Evolutionary conservation across 2,329 filamentous ascomycete species (phyloP).

Genomic region (Phoma sp.): DNA sequence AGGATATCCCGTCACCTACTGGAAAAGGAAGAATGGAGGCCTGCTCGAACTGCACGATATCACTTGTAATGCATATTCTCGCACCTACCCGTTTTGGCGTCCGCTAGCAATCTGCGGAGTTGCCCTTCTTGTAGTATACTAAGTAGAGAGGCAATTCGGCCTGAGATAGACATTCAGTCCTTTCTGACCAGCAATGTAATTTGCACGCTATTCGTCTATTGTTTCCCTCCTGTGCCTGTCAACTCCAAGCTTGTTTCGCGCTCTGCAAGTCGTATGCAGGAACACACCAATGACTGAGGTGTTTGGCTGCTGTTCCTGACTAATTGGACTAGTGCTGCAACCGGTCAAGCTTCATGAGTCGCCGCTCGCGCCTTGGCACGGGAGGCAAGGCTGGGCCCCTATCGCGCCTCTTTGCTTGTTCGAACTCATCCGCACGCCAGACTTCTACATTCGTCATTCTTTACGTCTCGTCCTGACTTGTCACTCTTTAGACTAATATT

Average conservation of each 20-base stretch:
- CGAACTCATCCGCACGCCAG: constrained; percentile 16
- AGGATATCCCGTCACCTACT: constrained; percentile 21
- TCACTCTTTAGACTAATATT: constrained; percentile 28
- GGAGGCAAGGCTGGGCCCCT: constrained; percentile 14
- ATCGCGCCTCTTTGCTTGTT: constrained; percentile 17
- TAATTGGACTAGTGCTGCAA: constrained; percentile 20
- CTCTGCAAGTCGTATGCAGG: constrained; percentile 15
- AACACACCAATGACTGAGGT: constrained; percentile 21
- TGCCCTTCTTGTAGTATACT: constrained; percentile 11
- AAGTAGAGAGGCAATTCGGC: background rate
- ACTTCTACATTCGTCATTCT: constrained; percentile 22
- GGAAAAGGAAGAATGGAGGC: constrained; percentile 12
- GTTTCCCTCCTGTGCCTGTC: background rate
- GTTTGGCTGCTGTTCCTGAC: constrained; percentile 28
- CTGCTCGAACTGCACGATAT: constrained; percentile 23
- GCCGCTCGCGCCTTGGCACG: constrained; percentile 13
- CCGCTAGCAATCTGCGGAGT: constrained; percentile 5
- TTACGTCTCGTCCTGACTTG: constrained; percentile 17
- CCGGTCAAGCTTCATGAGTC: constrained; percentile 10
- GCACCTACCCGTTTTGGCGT: constrained; percentile 19
- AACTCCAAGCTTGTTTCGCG: background rate
- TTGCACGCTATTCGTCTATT: background rate
- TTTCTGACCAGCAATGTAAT: constrained; percentile 3
- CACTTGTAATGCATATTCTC: constrained; percentile 31
- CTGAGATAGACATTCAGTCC: constrained; percentile 5